Evolutionary conservation across 306 rosid genomes (phyloP), one percentile per base, ranked within the genome.

Genomic region (Sechiopsis laciniata): DNA sequence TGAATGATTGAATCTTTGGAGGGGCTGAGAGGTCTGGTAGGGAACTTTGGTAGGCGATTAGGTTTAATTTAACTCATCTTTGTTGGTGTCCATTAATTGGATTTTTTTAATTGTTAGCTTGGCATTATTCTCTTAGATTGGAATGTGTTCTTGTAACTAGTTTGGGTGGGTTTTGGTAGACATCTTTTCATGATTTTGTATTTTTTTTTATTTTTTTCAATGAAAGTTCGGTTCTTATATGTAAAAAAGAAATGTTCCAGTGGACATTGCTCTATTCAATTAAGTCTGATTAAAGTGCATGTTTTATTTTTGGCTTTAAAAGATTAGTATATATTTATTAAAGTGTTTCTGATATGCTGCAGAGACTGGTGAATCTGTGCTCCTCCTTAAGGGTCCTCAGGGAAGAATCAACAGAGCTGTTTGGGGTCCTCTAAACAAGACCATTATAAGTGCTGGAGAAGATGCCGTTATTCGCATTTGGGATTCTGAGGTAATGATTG

Each of bases 351-450:
- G 52, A 26, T 17, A 6, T 79, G 46, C 78, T 32, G 37, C 87
- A 94, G 98, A 94, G 88, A 74, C 76, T 2, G 89, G 82, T n/a
- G 98, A 94, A 5, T 90, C 98, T 57, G 71, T 80, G 75, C 84
- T 87, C 45, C 75, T 84, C 20, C 54, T 94, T 10, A 93, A 88
- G 82, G 96, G 93, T 14, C 97, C 97, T 71, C 94, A 86, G 72
- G 97, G 98, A 76, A 87, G 98, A 83, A 87, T 94, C 2, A 90
- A 90, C 55, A 88, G 98, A 78, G 98, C 98, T 75, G 78, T 90
- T 60, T 94, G 98, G 98, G 98, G 98, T 16, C 96, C 97, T 1
- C 82, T 94, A 20, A 90, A 90, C 78, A 75, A 45, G 48, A 90
- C 96, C 52, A 89, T 94, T 62, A 84, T 94, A 40, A 94, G 97